phyloP scores from a whole-genome alignment of 768 basidiomycete genomes.

The Russula vinacea region DNA sequence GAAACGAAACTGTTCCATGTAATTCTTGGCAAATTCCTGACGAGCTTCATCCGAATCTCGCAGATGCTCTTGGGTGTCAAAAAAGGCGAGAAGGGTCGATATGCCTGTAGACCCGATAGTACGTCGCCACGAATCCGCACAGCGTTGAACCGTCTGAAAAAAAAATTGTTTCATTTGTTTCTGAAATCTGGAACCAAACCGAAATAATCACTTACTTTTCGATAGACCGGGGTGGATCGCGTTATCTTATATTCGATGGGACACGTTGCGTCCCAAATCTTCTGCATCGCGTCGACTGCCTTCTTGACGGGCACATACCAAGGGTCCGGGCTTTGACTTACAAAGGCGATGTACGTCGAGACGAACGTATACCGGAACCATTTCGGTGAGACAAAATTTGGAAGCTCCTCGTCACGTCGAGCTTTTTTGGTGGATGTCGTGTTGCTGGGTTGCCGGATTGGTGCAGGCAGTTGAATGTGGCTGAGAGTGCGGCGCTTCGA shows the following conservation, averaged over 20 bases:
- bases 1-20: not conserved
- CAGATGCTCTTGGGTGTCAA: not conserved
- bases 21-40: not conserved
- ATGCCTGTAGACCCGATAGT: not conserved
- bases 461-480: too few species aligned
- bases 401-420: not conserved
- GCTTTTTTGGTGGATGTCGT: not conserved
- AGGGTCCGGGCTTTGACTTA: slow-evolving; percentile 1
- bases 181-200: too few species aligned
- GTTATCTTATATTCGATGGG: not conserved
- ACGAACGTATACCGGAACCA: slow-evolving; percentile 3
- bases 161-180: not conserved
- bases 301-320: not conserved
- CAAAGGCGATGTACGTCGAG: not conserved
- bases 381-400: not conserved
- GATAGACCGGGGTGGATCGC: not conserved
- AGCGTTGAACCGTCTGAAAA: not conserved
- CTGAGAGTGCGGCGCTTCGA: too few species aligned
- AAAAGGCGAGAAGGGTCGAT: not conserved
- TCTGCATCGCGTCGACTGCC: slow-evolving; percentile 3
- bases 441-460: not conserved
- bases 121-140: not conserved
- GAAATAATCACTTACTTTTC: not conserved
- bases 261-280: not conserved
- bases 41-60: not conserved